Percentiles rank a stretch among this genome's conserved stretches.
Evolutionary conservation across 2,329 filamentous ascomycete species (phyloP).

Genomic region (Emmonsia crescens): DNA sequence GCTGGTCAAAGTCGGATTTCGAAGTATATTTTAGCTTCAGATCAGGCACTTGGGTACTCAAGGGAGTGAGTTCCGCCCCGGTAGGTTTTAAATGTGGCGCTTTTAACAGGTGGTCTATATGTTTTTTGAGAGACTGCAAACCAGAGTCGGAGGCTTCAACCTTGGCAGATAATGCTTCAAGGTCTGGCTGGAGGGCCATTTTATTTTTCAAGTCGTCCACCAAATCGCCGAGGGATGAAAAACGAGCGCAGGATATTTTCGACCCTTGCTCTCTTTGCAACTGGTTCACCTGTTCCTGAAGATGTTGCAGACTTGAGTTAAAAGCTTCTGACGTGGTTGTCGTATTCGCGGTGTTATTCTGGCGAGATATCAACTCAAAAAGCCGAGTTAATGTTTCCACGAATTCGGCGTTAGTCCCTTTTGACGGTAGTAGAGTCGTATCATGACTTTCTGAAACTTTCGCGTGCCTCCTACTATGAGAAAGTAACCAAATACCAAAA

Average conservation of each 20-base stretch:
- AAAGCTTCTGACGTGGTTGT: not conserved
- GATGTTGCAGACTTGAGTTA: not conserved
- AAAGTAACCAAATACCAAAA: not conserved
- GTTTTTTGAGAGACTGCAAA: not conserved
- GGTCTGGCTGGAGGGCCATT: not conserved
- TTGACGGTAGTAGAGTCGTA: not conserved
- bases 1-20: not conserved
- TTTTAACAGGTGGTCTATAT: not conserved
- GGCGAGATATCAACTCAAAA: not conserved
- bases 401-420: not conserved
- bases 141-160: not conserved
- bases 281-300: not conserved
- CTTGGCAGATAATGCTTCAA: not conserved
- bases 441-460: not conserved
- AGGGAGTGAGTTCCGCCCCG: not conserved
- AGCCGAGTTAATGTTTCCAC: not conserved
- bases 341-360: not conserved
- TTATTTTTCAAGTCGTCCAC: not conserved
- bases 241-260: not conserved
- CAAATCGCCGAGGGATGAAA: not conserved
- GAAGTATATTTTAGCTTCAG: not conserved
- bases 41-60: not conserved
- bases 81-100: not conserved
- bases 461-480: not conserved
- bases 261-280: not conserved